Evolutionary conservation across 148 eudicot species (phyloP), one percentile per base, ranked within the genome.

Genomic region (Suaeda aralocaspica): DNA sequence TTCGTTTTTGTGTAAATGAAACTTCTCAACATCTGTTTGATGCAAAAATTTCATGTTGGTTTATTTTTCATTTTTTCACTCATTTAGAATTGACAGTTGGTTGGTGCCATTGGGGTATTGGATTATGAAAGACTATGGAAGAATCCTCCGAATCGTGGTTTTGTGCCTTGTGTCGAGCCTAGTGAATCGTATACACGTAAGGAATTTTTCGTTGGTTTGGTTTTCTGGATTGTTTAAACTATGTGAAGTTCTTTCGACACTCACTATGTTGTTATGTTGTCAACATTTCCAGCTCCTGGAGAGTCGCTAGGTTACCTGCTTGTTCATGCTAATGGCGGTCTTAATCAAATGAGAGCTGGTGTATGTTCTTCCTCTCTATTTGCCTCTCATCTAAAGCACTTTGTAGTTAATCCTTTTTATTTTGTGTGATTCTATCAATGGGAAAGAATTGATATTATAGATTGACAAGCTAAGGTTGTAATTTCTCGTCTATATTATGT

Each of bases 271-370:
- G 34, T 34, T 69, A 57, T 57, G 21, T 72, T 59, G 9, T n/a
- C 36, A 65, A 58, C 59, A 52, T 68, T 41, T 72, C 21, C 94
- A 93, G 98, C 78, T 67, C 82, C 89, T 34, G 69, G 52, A 66
- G 96, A 85, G 66, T 79, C 95, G 42, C 77, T 65, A 29, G 84
- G 92, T 25, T 93, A 87, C 84, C 88, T 93, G 68, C 88, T 93
- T 81, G 98, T 93, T 67, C 86, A 93, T 75, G 78, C 96, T 71
- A 93, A 93, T 86, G 98, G 98, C 12, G 98, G 98, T 57, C 95
- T 93, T 60, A 93, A 93, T 80, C 98, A 93, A 83, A 93, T 93
- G 98, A 88, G 98, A 72, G 95, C 96, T 59, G 98, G 98, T 92
- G 98, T 93, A 16, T 44, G 85, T 80, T 31, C 72, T 44, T 50